These are phyloP conservation scores for Kodamaea leandrae DNA, from an alignment of 805 yeast genomes.

Conservation along the genomic window DNA sequence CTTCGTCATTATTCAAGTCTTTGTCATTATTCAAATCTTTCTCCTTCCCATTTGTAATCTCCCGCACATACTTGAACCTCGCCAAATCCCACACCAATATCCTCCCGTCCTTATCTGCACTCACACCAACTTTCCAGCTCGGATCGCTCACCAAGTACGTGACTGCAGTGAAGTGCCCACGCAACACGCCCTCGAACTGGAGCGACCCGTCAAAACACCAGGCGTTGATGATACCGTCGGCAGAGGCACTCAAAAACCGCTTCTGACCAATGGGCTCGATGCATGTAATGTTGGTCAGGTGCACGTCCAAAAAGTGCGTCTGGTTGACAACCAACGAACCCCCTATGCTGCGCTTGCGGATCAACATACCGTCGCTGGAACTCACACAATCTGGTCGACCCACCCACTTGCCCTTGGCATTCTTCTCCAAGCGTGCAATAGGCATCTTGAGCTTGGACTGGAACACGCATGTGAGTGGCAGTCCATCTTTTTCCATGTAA, in stretches of 20 bases:
- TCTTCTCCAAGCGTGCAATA: slow-evolving; percentile 45
- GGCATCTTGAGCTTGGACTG: slow-evolving; percentile 43
- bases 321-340: slow-evolving; percentile 43
- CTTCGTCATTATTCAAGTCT: not conserved
- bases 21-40: not conserved
- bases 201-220: slow-evolving; percentile 48
- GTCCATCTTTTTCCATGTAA: slow-evolving; percentile 16
- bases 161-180: slow-evolving; percentile 58
- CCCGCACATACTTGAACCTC: slow-evolving; percentile 48
- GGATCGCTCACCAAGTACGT: slow-evolving; percentile 47
- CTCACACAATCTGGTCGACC: slow-evolving; percentile 44
- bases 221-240: slow-evolving; percentile 58
- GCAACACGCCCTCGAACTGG: slow-evolving; percentile 43
- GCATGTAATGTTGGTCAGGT: slow-evolving; percentile 36
- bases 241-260: slow-evolving; percentile 48
- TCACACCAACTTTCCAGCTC: slow-evolving; percentile 53
- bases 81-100: slow-evolving; percentile 66
- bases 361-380: slow-evolving; percentile 36
- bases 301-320: slow-evolving; percentile 42
- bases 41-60: slow-evolving; percentile 20
- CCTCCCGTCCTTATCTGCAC: slow-evolving; percentile 54
- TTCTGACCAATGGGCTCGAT: slow-evolving; percentile 42
- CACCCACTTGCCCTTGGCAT: slow-evolving; percentile 47
- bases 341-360: slow-evolving; percentile 29
- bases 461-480: slow-evolving; percentile 32